Evolutionary conservation across 2,329 filamentous ascomycete species (phyloP).

Genomic region (Cladosporium cucumerinum): DNA sequence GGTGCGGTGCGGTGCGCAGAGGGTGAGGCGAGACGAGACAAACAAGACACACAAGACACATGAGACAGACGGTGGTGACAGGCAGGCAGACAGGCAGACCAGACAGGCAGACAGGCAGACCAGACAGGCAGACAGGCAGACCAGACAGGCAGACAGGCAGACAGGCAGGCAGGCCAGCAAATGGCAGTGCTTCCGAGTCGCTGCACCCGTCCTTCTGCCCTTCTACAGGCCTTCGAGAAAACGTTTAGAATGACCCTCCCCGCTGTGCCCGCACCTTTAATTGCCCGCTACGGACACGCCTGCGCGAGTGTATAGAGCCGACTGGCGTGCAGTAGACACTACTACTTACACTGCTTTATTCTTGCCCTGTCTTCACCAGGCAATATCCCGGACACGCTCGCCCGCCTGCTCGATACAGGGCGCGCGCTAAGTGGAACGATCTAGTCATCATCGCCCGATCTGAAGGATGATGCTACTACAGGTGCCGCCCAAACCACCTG

Average conservation of each 20-base stretch:
- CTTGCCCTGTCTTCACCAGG: background rate
- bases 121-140: background rate
- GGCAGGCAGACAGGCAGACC: background rate
- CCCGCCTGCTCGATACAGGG: background rate
- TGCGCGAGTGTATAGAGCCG: background rate
- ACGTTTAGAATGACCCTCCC: background rate
- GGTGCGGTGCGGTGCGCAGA: background rate
- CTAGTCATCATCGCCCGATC: constrained; percentile 12
- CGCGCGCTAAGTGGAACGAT: background rate
- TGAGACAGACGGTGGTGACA: background rate
- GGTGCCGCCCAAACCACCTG: background rate
- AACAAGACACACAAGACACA: background rate
- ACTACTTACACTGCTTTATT: background rate
- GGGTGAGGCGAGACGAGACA: background rate
- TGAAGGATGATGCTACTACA: constrained; percentile 15
- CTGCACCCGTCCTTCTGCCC: background rate
- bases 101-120: background rate
- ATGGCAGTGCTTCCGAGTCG: background rate
- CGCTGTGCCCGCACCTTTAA: constrained; percentile 4
- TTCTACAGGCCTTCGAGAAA: constrained; percentile 1
- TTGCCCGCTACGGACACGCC: background rate
- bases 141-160: too few relatives aligned
- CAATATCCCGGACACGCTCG: constrained; percentile 1
- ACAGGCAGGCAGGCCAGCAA: background rate
- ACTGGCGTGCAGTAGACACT: background rate